These are phyloP conservation scores for Aureobasidium vineae DNA, from an alignment of 2,329 filamentous ascomycete species.

Conservation along the genomic window DNA sequence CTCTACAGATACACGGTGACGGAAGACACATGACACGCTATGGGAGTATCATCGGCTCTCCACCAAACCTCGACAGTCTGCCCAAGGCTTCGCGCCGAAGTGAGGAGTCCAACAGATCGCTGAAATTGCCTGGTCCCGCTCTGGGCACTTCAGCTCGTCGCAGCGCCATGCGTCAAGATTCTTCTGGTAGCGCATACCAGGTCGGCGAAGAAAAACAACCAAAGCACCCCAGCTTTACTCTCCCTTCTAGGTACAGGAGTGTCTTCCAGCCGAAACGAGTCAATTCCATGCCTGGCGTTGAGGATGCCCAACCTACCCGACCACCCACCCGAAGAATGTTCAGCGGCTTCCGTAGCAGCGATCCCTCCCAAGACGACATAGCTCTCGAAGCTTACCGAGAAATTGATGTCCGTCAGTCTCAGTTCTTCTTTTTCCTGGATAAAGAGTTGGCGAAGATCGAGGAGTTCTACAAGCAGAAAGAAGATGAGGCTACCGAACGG, in stretches of 20 bases:
- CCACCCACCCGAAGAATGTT: conserved; percentile 43
- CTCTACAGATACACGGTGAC: conserved; percentile 30
- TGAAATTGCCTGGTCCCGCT: conserved; percentile 63
- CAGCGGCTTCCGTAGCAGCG: conserved; percentile 47
- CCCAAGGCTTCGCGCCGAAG: conserved; percentile 31
- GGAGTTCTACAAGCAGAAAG: conserved; percentile 81
- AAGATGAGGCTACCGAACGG: conserved; percentile 75
- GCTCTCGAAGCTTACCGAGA: conserved; percentile 60
- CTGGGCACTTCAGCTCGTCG: conserved; percentile 44
- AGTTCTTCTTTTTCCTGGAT: conserved; percentile 86
- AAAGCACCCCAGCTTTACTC: conserved; percentile 30
- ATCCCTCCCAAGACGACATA: conserved; percentile 46
- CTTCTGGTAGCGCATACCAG: conserved; percentile 43
- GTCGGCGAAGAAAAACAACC: conserved; percentile 41
- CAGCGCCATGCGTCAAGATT: conserved; percentile 5
- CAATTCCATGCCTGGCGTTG: conserved; percentile 41
- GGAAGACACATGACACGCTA: conserved; percentile 50
- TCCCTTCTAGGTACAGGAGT: conserved; percentile 31
- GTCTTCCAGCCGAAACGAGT: conserved; percentile 43
- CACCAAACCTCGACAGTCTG: conserved; percentile 38
- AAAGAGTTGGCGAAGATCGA: conserved; percentile 88
- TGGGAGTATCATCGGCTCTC: conserved; percentile 62
- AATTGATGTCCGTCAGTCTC: conserved; percentile 70
- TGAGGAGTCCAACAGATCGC: conserved; percentile 43
- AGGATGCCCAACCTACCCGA: conserved; percentile 34